Evolutionary conservation across 345 rosid genomes (phyloP).

Genomic region (Eucalyptus leucophloia): DNA sequence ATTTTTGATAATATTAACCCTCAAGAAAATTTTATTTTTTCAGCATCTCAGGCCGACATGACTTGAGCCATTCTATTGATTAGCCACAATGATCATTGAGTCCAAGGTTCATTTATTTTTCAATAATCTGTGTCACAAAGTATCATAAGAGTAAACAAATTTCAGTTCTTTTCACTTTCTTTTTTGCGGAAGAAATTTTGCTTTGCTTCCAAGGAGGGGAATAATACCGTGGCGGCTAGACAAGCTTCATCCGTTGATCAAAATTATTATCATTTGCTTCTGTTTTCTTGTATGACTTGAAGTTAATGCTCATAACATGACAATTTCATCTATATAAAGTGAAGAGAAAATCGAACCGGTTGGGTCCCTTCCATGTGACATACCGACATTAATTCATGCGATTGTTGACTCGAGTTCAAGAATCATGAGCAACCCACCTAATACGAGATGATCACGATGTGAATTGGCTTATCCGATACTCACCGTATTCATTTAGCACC

Average conservation of each 20-base stretch:
- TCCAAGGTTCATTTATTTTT: neutral
- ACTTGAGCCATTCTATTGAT: neutral
- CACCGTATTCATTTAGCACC: neutral
- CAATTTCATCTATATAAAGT: neutral
- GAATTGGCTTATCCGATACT: neutral
- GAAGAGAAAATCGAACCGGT: neutral
- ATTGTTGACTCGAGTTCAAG: neutral
- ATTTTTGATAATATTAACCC: neutral
- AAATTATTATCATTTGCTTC: neutral
- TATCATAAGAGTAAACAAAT: neutral
- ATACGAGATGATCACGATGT: neutral
- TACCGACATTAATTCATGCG: neutral
- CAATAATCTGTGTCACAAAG: neutral
- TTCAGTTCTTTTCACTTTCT: neutral
- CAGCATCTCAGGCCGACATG: neutral
- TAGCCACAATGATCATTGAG: neutral
- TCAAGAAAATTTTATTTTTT: neutral
- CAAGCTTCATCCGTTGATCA: neutral
- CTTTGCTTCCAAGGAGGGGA: neutral
- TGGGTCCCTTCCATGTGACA: neutral
- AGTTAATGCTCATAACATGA: neutral
- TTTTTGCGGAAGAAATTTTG: neutral
- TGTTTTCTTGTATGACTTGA: neutral
- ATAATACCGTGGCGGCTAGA: neutral
- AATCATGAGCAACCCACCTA: neutral